Evolutionary conservation across 768 basidiomycete species (phyloP), one percentile per base, ranked within the genome.

Genomic region (Tricholoma hemisulphureum): DNA sequence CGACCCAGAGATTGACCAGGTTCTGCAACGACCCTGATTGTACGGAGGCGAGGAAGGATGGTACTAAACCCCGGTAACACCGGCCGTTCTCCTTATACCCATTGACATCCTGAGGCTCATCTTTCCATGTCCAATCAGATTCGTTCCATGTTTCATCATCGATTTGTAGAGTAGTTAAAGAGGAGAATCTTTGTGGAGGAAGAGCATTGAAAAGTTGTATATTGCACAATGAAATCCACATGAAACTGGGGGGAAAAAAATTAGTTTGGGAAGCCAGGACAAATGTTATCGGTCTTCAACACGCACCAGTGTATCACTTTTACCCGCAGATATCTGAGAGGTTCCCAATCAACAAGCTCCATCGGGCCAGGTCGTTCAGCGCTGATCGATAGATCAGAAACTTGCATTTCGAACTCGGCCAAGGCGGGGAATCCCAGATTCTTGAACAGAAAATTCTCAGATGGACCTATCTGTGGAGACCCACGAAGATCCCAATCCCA

Each of bases 401-500:
- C 65, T 10, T 52, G 58, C 51, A 66, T 58, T 20, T 64, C 60
- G 18, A 68, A 46, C 11, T 60, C 32, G 7, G 26, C 46, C n/a
- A 68, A 24, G 2, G 63, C 62, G 4, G 65, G 64, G n/a, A 65
- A 57, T 4, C 64, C 41, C 2, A 68, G 57, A 23, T 59, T 51
- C 1, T 34, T 39, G 53, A 66, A 68, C 1, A 35, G 4, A 32
- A 57, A 65, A 0, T 39, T 29, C 1, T 28, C 39, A 1, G 63
- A 55, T 0, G 67, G 59, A 4, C 67, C 67, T 2, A 11, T 14
- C 16, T 59, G 57, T 1, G 65, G 65, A 1, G 65, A 62, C 8
- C 63, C 63, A 1, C 3, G 3, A 26, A 43, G 51, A 21, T 62
- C 31, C 63, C 62, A 63, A 39, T 68, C 65, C 67, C 67, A 68